Conservation (phyloP, 2,329 filamentous ascomycete genomes). For the Davidsoniella eucalypti region DNA sequence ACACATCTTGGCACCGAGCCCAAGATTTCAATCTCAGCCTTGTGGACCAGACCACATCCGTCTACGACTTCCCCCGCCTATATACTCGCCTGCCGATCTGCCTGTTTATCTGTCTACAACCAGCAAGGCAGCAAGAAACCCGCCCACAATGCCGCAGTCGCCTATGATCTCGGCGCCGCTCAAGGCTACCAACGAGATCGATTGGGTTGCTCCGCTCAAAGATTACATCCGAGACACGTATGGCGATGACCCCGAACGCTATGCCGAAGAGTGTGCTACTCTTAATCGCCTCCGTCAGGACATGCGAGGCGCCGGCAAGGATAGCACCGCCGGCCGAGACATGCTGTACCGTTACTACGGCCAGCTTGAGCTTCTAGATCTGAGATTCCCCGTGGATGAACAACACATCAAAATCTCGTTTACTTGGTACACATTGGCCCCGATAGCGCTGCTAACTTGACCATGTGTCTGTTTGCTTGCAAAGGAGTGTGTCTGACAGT, state of each 20-base stretch:
- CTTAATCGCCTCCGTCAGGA: constrained; percentile 93
- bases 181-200: constrained; percentile 91
- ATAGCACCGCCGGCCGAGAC: constrained; percentile 85
- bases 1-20: background rate
- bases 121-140: no score
- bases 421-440: constrained; percentile 54
- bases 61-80: background rate
- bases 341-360: constrained; percentile 95
- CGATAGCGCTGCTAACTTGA: background rate
- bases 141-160: constrained; percentile 52
- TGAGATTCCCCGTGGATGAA: constrained; percentile 93
- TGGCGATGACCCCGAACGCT: constrained; percentile 90
- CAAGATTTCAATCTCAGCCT: background rate
- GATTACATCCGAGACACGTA: constrained; percentile 85
- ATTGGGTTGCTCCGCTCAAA: constrained; percentile 90
- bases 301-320: constrained; percentile 92
- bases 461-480: background rate
- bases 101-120: background rate
- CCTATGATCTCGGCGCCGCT: constrained; percentile 92
- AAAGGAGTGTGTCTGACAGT: background rate
- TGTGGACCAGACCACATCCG: background rate
- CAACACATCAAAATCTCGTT: constrained; percentile 99
- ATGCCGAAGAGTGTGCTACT: constrained; percentile 85
- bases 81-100: background rate
- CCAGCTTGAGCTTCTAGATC: constrained; percentile 82